Percentiles rank a stretch among this genome's conserved stretches.
Conservation (phyloP, 2,329 filamentous ascomycete species). For the Tolypocladium tundrense region DNA sequence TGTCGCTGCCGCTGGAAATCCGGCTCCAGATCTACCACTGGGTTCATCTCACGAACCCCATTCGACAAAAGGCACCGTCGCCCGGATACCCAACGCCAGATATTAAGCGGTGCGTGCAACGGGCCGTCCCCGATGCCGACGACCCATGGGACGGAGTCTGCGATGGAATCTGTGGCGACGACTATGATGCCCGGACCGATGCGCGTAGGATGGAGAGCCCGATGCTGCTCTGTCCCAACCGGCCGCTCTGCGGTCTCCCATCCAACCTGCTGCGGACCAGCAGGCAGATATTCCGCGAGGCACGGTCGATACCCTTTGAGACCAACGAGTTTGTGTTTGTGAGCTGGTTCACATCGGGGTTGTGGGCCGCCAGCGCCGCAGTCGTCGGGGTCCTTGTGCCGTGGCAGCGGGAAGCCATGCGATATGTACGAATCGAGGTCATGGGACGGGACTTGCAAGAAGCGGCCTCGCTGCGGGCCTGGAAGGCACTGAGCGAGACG, state of each 20-base stretch:
- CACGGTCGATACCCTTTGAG: constrained; percentile 27
- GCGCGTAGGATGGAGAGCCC: neutral
- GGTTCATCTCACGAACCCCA: constrained; percentile 26
- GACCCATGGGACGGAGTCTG: neutral
- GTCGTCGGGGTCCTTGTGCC: constrained; percentile 21
- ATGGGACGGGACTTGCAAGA: constrained; percentile 24
- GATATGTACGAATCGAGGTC: constrained; percentile 31
- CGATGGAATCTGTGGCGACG: neutral
- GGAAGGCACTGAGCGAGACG: constrained; percentile 24
- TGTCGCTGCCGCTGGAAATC: constrained; percentile 32
- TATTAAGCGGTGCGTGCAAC: constrained; percentile 20
- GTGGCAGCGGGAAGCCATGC: constrained; percentile 32
- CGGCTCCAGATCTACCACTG: constrained; percentile 35
- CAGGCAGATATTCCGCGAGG: constrained; percentile 32
- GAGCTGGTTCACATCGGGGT: constrained; percentile 34
- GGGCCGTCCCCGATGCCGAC: constrained; percentile 7
- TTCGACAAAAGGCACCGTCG: constrained; percentile 26
- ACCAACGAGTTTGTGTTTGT: constrained; percentile 36
- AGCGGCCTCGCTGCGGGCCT: constrained; percentile 16
- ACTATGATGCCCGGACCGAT: neutral
- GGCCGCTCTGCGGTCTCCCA: constrained; percentile 29
- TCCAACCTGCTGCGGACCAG: constrained; percentile 26
- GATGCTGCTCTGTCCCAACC: constrained; percentile 18
- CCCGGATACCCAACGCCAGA: constrained; percentile 27
- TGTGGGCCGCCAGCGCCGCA: constrained; percentile 26